A percentile compares a stretch with the other conserved stretches of the same genome.
These are phyloP conservation scores for Kickxella alabastrina DNA, from an alignment of 192 early-diverging fungal species.

Conservation along the genomic window DNA sequence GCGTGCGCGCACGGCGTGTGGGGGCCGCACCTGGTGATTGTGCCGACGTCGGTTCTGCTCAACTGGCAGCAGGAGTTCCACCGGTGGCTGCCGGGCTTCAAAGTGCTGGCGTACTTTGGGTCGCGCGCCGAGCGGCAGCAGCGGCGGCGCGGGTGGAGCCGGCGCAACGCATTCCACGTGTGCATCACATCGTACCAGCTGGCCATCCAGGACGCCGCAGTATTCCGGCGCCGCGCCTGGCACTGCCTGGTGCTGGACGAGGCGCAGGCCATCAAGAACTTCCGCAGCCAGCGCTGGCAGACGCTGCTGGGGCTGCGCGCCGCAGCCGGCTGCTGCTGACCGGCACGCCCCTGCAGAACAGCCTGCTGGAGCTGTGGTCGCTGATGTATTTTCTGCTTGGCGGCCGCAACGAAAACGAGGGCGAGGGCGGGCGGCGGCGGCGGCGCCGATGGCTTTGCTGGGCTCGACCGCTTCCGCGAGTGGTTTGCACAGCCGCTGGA, in stretches of 20 bases:
- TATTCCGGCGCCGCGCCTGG: conserved; percentile 80
- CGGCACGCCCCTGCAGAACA: conserved; percentile 96
- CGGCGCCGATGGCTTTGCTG: conserved; percentile 72
- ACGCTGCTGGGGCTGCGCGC: conserved; percentile 76
- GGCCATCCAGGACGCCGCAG: conserved; percentile 61
- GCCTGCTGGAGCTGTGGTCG: conserved; percentile 81
- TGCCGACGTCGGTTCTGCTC: conserved; percentile 86
- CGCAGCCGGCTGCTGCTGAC: conserved; percentile 85
- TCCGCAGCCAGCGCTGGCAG: conserved; percentile 84
- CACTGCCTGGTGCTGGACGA: conserved; percentile 91
- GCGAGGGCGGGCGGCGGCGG: conserved; percentile 57
- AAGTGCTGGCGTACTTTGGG: conserved; percentile 70
- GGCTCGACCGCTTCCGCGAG: conserved; percentile 74
- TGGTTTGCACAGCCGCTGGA: conserved; percentile 90
- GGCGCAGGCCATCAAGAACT: conserved; percentile 95
- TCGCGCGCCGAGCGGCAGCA: conserved; percentile 51
- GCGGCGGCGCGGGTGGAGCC: conserved; percentile 51
- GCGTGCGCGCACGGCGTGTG: conserved; percentile 68
- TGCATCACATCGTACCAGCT: conserved; percentile 74
- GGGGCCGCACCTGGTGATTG: conserved; percentile 91
- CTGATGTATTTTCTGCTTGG: conserved; percentile 90
- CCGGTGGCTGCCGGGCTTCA: conserved; percentile 69
- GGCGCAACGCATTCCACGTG: conserved; percentile 78
- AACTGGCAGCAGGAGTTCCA: conserved; percentile 91
- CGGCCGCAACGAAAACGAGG: conserved; percentile 69